Evolutionary conservation across 345 rosid species (phyloP), one percentile per base, ranked within the genome.

Genomic region (Nasturtium officinale): DNA sequence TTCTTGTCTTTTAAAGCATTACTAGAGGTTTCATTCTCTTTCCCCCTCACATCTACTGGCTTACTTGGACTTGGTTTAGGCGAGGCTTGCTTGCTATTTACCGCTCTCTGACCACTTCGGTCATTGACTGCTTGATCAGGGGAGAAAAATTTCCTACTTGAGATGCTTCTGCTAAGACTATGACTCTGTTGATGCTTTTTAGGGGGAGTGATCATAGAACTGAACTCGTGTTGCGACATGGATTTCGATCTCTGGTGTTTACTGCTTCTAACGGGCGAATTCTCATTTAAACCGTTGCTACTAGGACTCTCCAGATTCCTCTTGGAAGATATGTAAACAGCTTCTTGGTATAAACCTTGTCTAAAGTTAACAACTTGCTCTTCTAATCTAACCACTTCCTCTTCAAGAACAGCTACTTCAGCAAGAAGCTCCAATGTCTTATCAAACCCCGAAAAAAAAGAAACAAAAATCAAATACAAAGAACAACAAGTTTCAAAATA

Each of bases 331-430:
- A 64, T 80, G 79, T 77, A 86, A 17, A 85, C 88, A 65, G 97
- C 96, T 83, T 94, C 96, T 70, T 87, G 88, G 77, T 89, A 94
- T 7, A 95, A 81, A 63, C 88, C 93, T 80, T 95, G 97, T 69
- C 96, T 84, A 69, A 88, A 91, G 78, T 83, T 90, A 30, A 91
- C 96, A 18, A 92, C 90, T 81, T 87, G 90, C 52, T 95, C 99
- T 82, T 95, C 99, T 13, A 95, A 89, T 74, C 97, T 84, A 68
- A 85, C 98, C 9, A 95, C 89, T 81, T 95, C 99, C 77, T 95
- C 99, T 75, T 95, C 99, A 78, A 95, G 78, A 57, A 95, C 97
- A 68, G 99, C 99, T 46, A 95, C 97, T 82, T 95, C 99, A 67
- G 99, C 99, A 23, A 95, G 92, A 61, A 95, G 91, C 86, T 95